Percentiles rank a stretch among this genome's conserved stretches.
These are phyloP conservation scores for Geranium brycei DNA, from an alignment of 345 rosid genomes.

Conservation along the genomic window DNA sequence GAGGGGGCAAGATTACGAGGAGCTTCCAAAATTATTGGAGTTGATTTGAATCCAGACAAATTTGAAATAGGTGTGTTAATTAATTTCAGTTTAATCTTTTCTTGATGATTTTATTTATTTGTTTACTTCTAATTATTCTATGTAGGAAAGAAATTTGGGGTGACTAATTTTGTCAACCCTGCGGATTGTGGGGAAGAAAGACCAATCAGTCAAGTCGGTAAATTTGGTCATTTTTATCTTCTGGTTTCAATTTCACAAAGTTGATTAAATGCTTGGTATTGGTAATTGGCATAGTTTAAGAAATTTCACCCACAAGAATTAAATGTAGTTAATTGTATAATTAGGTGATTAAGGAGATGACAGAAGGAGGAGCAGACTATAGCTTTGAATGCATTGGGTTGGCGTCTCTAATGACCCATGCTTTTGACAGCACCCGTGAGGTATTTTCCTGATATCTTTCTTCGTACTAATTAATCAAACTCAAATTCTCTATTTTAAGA, in stretches of 20 bases:
- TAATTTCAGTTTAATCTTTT: too few species aligned
- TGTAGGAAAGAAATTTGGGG: conserved; percentile 42
- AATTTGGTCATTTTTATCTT: too few species aligned
- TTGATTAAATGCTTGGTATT: neutral
- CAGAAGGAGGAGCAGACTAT: conserved; percentile 62
- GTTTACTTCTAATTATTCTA: too few species aligned
- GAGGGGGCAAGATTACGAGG: conserved; percentile 48
- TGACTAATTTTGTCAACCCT: conserved; percentile 62
- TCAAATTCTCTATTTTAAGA: too few species aligned
- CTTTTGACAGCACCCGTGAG: conserved; percentile 40
- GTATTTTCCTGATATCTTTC: conserved; percentile 7
- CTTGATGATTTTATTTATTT: too few species aligned
- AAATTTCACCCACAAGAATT: too few species aligned
- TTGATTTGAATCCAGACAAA: conserved; percentile 54
- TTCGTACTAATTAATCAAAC: neutral
- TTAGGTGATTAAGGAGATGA: conserved; percentile 49
- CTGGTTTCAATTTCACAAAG: neutral
- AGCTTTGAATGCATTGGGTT: conserved; percentile 72
- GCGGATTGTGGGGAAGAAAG: conserved; percentile 23
- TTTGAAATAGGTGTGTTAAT: neutral
- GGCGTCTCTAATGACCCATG: conserved; percentile 37
- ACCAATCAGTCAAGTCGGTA: conserved; percentile 26
- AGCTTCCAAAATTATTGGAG: conserved; percentile 55
- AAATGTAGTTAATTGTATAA: neutral
- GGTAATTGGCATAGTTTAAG: too few species aligned